A percentile compares a stretch with the other conserved stretches of the same genome.
Evolutionary conservation across 2,329 filamentous ascomycete genomes (phyloP).

Genomic region (Ophiostoma ulmi): DNA sequence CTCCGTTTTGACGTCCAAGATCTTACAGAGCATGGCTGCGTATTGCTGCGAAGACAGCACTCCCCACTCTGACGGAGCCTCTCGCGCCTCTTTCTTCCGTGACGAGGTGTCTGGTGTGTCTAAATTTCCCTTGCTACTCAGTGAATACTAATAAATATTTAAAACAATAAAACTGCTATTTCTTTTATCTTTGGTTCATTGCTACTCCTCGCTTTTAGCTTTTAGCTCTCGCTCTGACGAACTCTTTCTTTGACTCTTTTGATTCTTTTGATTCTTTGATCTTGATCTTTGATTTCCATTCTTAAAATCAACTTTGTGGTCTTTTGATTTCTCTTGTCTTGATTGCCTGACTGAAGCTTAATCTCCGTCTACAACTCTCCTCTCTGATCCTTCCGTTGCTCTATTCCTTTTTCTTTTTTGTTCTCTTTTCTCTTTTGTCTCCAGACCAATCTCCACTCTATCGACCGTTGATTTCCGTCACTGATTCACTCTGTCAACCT

Average conservation of each 20-base stretch:
- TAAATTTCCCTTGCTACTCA: not conserved
- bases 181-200: not conserved
- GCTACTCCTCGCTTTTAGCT: not conserved
- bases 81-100: slow-evolving; percentile 4
- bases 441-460: slow-evolving; percentile 28
- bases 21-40: too few species aligned
- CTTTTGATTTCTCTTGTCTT: not conserved
- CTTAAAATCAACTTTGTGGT: not conserved
- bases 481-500: not conserved
- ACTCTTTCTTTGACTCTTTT: not conserved
- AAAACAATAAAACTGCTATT: not conserved
- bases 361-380: not conserved
- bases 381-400: not conserved
- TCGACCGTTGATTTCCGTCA: slow-evolving; percentile 16
- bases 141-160: not conserved
- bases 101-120: not conserved
- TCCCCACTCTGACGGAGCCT: not conserved
- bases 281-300: not conserved
- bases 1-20: not conserved
- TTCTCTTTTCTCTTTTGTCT: slow-evolving; percentile 1
- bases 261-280: not conserved
- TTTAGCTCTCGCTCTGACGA: slow-evolving; percentile 3
- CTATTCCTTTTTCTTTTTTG: not conserved
- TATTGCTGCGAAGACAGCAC: too few species aligned
- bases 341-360: too few species aligned